Base-by-base conservation (phyloP, 225 moss, liverwort and hornwort species). In the Takakia lepidozioides region DNA sequence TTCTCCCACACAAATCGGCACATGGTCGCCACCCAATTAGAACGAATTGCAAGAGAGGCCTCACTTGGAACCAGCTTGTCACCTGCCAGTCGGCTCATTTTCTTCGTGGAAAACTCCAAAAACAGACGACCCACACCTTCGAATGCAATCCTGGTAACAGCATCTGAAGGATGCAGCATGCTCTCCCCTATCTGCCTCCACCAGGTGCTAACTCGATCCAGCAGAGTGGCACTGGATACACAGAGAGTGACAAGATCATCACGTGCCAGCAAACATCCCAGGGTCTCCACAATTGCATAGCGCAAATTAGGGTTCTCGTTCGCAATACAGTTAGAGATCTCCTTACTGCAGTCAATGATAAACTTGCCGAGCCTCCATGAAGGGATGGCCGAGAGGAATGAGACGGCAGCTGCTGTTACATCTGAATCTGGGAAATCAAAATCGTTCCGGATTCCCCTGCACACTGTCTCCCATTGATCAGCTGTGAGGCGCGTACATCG, bases 401-500 rank as follows among this genome's bases (percentile, higher is more conserved):
- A 98, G 10, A 91, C 85, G 1, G 87, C 95, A 11, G 95, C 95
- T 4, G 95, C 87, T 0, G 91, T 98, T 41, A 98, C 95, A 49
- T 98, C 95, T 10, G 82, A 70, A 53, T 98, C 95, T 1, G 91
- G 87, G 28, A 98, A 98, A 8, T 81, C 87, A 38, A 91, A 98
- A 46, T 98, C 91, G 41, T 76, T 91, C 56, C 80, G 82, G 51
- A 98, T 87, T 37, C 87, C 91, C 43, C 91, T 73, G 59, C 95
- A 98, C 6, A 98, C 95, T 13, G 85, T 81, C 69, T 91, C 95
- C 95, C 95, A 98, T 50, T 87, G 95, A 58, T 98, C 91, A 11
- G 87, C 66, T 3, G 87, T 91, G 4, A 98, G 47, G 17, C 95
- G 80, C 13, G 95, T 98, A 49, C 72, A 71, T 1, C 91, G 63